A percentile compares a stretch with the other conserved stretches of the same genome.
Conservation (phyloP, 2,329 filamentous ascomycete species). For the Xylaria sp. region DNA sequence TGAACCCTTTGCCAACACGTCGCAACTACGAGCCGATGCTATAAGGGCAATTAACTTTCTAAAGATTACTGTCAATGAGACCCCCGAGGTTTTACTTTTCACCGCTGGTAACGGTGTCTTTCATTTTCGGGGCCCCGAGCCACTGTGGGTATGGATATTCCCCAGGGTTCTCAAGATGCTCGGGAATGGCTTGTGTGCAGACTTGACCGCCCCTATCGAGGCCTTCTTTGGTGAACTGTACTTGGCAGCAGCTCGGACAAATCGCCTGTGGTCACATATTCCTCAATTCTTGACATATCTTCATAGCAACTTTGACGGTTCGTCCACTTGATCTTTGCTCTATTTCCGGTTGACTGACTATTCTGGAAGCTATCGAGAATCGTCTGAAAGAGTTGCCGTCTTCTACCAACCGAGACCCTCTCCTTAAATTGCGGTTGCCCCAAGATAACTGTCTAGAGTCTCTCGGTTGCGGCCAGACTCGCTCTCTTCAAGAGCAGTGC, state of each 20-base stretch:
- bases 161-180: conserved; percentile 67
- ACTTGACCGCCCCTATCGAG: conserved; percentile 62
- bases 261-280: conserved; percentile 60
- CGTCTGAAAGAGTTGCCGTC: conserved; percentile 44
- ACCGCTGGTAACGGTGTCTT: conserved; percentile 54
- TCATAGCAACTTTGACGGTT: conserved; percentile 59
- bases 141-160: conserved; percentile 73
- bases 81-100: conserved; percentile 72
- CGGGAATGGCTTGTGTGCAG: conserved; percentile 60
- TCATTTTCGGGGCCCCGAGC: conserved; percentile 65
- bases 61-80: conserved; percentile 77
- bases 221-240: conserved; percentile 62
- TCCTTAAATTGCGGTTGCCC: conserved; percentile 52
- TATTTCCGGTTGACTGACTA: conserved; percentile 34
- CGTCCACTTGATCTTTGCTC: conserved; percentile 36
- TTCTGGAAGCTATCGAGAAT: conserved; percentile 38
- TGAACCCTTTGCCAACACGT: conserved; percentile 71
- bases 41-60: conserved; percentile 82
- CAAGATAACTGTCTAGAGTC: conserved; percentile 50
- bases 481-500: conserved; percentile 47
- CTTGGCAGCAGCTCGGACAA: conserved; percentile 55
- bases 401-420: conserved; percentile 44
- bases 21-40: conserved; percentile 67
- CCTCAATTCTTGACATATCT: conserved; percentile 60
- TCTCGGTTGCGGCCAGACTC: conserved; percentile 36